Evolutionary conservation across 169 alveolate genomes (phyloP), one percentile per base, ranked within the genome.

Genomic region (Plasmodium fragile): DNA sequence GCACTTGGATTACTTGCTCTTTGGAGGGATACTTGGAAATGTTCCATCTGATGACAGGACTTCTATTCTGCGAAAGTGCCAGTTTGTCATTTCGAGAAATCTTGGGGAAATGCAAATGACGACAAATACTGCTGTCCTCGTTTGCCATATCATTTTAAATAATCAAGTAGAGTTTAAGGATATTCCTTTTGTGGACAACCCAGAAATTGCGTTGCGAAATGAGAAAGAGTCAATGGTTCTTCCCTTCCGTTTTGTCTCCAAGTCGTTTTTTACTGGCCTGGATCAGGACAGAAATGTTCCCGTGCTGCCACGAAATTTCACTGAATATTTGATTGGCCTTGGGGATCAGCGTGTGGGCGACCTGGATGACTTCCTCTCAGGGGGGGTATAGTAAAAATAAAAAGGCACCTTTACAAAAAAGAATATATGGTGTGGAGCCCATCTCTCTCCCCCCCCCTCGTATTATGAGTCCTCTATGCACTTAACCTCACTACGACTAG

Each of bases 41-140:
- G 96, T 93, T 7, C 96, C 96, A 65, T 93, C 96, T 13, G 93
- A 93, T 69, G 96, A 93, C 53, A 53, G 96, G 34, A 93, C 96
- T n/a, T 73, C 95, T 1, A 92, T 81, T 79, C 81, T 93, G 39
- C 91, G 96, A 39, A 93, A 93, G 45, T 91, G 49, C 22, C 72
- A 81, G 28, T 84, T 82, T 10, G 72, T 70, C 32, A 81, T 91
- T 36, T 34, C 95, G 34, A 73, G 96, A 59, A 91, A 93, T 34
- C 45, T 93, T 41, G 96, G 96, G 53, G 59, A 72, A 13, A 78
- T 85, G 81, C 96, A 93, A 65, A 93, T 93, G 96, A 93, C 96
- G 30, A 93, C 96, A 18, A 89, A 93, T 28, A 93, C 96, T 11
- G 96, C 96, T 4, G 95, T 93, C 25, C 82, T 93, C 22, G 96